Evolutionary conservation across 2,329 filamentous ascomycete genomes (phyloP).

Genomic region (Sordariomycetes sp.): DNA sequence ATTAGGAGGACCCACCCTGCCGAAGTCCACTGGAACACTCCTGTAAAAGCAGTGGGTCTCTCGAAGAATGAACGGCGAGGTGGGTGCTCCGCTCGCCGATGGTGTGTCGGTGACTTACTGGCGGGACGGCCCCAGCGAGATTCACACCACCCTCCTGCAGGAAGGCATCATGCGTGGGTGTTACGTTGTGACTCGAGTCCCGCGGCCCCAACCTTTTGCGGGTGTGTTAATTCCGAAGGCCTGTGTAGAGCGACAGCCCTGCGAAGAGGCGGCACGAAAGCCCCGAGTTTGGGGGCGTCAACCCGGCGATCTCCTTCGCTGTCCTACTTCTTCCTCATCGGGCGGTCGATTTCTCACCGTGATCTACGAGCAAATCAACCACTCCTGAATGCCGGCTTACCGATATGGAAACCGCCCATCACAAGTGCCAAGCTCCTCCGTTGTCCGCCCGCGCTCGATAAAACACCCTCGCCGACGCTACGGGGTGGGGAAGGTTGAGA

Average conservation of each 20-base stretch:
- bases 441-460: background rate
- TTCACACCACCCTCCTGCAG: no score
- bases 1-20: no score
- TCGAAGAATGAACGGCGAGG: no score
- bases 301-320: background rate
- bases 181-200: background rate
- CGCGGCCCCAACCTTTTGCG: background rate
- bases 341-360: background rate
- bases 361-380: background rate
- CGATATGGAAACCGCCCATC: background rate
- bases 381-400: background rate
- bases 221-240: background rate
- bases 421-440: background rate
- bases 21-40: no score
- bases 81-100: no score
- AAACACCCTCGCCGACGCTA: background rate
- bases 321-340: background rate
- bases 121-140: no score
- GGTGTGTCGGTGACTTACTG: no score
- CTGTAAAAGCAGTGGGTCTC: no score
- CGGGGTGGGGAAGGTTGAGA: background rate
- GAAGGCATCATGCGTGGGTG: background rate
- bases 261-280: no score
- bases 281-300: no score
- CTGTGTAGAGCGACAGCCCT: no score